Percentiles rank a stretch among this genome's conserved stretches.
phyloP scores from a whole-genome alignment of 495 filamentous ascomycete genomes.

The Filosporella fistucella region DNA sequence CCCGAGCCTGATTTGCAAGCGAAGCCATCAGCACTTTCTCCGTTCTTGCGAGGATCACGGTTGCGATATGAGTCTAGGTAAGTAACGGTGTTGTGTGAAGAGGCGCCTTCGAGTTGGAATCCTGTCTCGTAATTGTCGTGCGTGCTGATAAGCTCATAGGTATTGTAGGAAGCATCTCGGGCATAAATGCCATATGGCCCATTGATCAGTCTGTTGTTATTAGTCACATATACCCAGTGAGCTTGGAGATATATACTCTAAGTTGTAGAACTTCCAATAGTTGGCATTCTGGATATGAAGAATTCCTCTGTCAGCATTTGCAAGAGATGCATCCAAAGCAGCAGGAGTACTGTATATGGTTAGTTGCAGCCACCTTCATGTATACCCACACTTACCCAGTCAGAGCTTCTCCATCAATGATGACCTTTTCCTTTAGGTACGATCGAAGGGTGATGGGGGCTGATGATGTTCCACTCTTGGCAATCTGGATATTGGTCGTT shows the following conservation, averaged over 20 bases:
- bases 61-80: conserved; percentile 28
- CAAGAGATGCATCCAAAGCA: conserved; percentile 18
- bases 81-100: conserved; percentile 22
- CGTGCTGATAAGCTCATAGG: conserved; percentile 25
- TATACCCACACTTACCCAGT: no score
- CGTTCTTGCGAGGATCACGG: conserved; percentile 29
- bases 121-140: conserved; percentile 29
- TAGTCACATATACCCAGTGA: background rate
- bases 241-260: conserved; percentile 11
- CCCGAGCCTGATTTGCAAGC: conserved; percentile 26
- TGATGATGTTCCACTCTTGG: conserved; percentile 20
- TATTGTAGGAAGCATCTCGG: conserved; percentile 20
- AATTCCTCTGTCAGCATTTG: conserved; percentile 21
- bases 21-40: conserved; percentile 29
- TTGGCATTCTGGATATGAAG: conserved; percentile 24
- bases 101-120: conserved; percentile 26
- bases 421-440: conserved; percentile 22
- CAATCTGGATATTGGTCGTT: conserved; percentile 25
- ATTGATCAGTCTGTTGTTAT: conserved; percentile 13
- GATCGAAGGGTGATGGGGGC: conserved; percentile 21
- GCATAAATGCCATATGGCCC: conserved; percentile 27
- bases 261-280: conserved; percentile 26
- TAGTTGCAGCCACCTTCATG: no score
- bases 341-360: conserved; percentile 21
- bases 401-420: conserved; percentile 27